Evolutionary conservation across 106 monocot species (phyloP).

Genomic region (Triglochin maritima): DNA sequence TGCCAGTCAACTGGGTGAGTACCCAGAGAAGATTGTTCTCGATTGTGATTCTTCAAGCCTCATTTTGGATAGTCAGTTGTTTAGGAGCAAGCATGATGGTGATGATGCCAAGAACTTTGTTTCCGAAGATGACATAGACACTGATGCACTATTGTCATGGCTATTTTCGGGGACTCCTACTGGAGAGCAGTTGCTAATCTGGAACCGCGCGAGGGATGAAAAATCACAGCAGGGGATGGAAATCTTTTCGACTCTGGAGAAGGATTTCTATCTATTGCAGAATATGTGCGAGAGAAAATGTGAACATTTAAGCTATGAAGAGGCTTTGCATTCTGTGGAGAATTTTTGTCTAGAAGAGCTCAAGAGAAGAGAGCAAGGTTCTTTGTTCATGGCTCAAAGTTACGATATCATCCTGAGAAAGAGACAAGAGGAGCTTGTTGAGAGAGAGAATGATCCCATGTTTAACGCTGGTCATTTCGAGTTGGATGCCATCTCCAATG

Average conservation of each 20-base stretch:
- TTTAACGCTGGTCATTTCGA: conserved; percentile 31
- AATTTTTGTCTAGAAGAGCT: conserved; percentile 49
- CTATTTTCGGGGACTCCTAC: conserved; percentile 55
- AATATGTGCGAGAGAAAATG: conserved; percentile 60
- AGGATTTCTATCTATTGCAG: conserved; percentile 61
- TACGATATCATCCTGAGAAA: conserved; percentile 55
- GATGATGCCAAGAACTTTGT: conserved; percentile 11
- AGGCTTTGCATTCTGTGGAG: conserved; percentile 44
- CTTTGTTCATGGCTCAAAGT: conserved; percentile 24
- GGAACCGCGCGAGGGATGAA: conserved; percentile 47
- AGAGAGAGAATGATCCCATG: conserved; percentile 40
- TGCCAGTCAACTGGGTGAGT: conserved; percentile 13
- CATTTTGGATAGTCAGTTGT: conserved; percentile 25
- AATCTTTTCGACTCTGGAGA: conserved; percentile 52
- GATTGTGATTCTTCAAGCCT: conserved; percentile 33
- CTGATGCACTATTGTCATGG: conserved; percentile 54
- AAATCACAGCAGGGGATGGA: conserved; percentile 45
- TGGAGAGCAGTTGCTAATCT: conserved; percentile 40
- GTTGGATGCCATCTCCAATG: conserved; percentile 53
- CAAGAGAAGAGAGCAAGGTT: conserved; percentile 40
- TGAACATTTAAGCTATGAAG: conserved; percentile 61
- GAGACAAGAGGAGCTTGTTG: conserved; percentile 56
- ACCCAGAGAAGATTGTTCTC: conserved; percentile 30
- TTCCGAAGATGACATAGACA: conserved; percentile 11
- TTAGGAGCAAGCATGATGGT: conserved; percentile 15